These are phyloP conservation scores for Colletotrichum magnum DNA, from an alignment of 2,329 filamentous ascomycete genomes.

Conservation along the genomic window DNA sequence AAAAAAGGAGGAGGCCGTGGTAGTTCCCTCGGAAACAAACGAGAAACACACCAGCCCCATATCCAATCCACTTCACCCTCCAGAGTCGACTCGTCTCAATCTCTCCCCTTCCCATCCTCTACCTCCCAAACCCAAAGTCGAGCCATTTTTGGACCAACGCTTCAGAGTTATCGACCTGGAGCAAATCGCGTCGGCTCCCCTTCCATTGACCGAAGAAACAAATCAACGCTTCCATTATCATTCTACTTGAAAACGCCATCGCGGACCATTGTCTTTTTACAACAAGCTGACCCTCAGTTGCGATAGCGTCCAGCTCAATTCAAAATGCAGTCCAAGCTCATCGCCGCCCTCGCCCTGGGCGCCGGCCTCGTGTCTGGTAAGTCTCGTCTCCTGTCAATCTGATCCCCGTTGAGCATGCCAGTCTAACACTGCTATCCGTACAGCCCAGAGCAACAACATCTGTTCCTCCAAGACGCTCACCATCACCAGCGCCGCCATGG, in stretches of 20 bases:
- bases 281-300: slow-evolving; percentile 24
- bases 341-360: slow-evolving; percentile 59
- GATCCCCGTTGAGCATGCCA: background rate
- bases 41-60: slow-evolving; percentile 31
- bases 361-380: slow-evolving; percentile 59
- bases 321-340: slow-evolving; percentile 63
- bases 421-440: slow-evolving; percentile 30
- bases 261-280: slow-evolving; percentile 2
- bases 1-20: slow-evolving; percentile 14
- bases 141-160: slow-evolving; percentile 35
- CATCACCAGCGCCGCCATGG: slow-evolving; percentile 76
- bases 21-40: slow-evolving; percentile 31
- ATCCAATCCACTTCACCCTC: slow-evolving; percentile 5
- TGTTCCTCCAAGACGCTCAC: slow-evolving; percentile 61
- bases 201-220: background rate
- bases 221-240: slow-evolving; percentile 37
- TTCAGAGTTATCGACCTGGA: slow-evolving; percentile 37
- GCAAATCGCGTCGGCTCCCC: slow-evolving; percentile 16
- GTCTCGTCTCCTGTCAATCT: slow-evolving; percentile 44
- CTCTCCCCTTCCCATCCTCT: slow-evolving; percentile 2
- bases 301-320: slow-evolving; percentile 37
- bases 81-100: slow-evolving; percentile 1
- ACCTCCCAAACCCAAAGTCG: slow-evolving; percentile 9
- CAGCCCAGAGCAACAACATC: slow-evolving; percentile 50
- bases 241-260: slow-evolving; percentile 9